Evolutionary conservation across 345 rosid genomes (phyloP).

Genomic region (Jatropha curcas): DNA sequence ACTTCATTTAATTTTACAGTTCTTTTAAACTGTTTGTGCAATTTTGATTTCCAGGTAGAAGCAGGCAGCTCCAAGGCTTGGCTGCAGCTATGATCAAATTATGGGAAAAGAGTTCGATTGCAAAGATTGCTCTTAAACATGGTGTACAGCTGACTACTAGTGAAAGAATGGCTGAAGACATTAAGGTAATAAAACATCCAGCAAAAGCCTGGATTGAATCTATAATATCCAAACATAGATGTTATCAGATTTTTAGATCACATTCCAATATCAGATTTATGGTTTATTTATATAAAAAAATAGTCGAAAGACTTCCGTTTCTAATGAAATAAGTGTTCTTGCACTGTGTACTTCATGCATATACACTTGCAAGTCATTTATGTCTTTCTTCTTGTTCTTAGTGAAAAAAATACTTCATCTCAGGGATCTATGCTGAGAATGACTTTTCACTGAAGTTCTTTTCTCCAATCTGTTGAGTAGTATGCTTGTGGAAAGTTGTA

Average conservation of each 20-base stretch:
- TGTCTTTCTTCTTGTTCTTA: not conserved
- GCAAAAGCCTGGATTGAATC: not conserved
- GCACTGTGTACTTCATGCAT: not conserved
- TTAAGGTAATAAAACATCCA: slow-evolving; percentile 56
- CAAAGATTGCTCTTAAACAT: slow-evolving; percentile 85
- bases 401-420: not conserved
- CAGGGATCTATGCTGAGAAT: not conserved
- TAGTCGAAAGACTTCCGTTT: not conserved
- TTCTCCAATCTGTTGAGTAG: not conserved
- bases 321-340: not conserved
- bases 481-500: not conserved
- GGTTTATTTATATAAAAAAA: no score
- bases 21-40: slow-evolving; percentile 15
- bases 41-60: slow-evolving; percentile 61
- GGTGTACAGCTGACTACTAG: slow-evolving; percentile 89
- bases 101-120: slow-evolving; percentile 85
- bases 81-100: slow-evolving; percentile 80
- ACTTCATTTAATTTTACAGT: not conserved
- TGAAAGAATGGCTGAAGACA: slow-evolving; percentile 97
- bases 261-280: no score
- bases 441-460: not conserved
- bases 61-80: slow-evolving; percentile 89
- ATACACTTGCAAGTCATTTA: not conserved
- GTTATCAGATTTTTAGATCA: no score
- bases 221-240: not conserved